These are phyloP conservation scores for Paramecium tetraurelia DNA, from an alignment of 73 alveolate species.

Conservation along the genomic window DNA sequence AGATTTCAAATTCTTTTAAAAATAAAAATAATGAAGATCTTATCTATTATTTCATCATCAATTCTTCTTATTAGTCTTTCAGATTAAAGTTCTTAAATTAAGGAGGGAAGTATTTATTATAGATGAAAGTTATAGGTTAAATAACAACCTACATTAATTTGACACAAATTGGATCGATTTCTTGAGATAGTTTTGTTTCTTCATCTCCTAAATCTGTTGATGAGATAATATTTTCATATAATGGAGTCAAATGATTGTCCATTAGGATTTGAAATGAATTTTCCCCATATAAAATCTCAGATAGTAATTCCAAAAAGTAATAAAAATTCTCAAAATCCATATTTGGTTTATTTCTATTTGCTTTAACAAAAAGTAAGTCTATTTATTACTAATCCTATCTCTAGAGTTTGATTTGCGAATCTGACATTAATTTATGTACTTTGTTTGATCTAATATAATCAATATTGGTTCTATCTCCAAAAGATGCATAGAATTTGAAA, in stretches of 20 bases:
- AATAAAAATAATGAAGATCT: constrained; percentile 18
- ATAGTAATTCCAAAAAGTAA: constrained; percentile 14
- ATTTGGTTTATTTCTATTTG: constrained; percentile 49
- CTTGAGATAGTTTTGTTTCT: neutral
- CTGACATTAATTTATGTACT: constrained; percentile 53
- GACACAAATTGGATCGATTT: neutral
- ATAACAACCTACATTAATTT: neutral
- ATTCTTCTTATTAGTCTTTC: constrained; percentile 35
- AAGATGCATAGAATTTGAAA: constrained; percentile 55
- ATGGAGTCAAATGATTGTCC: constrained; percentile 39
- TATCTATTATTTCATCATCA: neutral
- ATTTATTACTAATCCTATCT: neutral
- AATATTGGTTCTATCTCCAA: constrained; percentile 59
- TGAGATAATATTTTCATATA: constrained; percentile 51
- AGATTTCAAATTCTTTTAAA: constrained; percentile 48
- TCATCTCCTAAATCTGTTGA: constrained; percentile 61
- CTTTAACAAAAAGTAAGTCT: constrained; percentile 49
- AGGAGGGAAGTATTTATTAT: constrained; percentile 38
- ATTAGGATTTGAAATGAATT: neutral
- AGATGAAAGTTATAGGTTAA: neutral
- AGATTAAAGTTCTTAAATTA: constrained; percentile 18
- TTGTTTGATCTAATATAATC: constrained; percentile 49
- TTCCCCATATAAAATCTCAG: constrained; percentile 39
- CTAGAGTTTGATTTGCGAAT: neutral
- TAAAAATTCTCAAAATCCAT: constrained; percentile 58